Percentiles rank a stretch among this genome's conserved stretches.
These are phyloP conservation scores for Penicillium arizonense DNA, from an alignment of 495 filamentous ascomycete species.

Conservation along the genomic window DNA sequence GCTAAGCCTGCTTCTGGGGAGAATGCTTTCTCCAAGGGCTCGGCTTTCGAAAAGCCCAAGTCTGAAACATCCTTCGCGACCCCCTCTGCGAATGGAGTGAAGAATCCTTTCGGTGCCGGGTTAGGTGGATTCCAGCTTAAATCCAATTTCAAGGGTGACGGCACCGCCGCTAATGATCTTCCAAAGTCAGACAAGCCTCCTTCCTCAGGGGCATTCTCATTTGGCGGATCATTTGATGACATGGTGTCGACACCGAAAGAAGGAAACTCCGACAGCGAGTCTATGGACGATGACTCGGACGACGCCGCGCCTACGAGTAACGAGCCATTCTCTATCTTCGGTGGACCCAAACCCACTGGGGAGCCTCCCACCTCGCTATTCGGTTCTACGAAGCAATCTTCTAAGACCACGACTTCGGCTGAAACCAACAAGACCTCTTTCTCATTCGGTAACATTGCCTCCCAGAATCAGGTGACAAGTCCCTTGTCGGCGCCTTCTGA, in stretches of 20 bases:
- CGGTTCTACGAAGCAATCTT: slow-evolving; percentile 29
- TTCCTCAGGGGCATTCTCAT: slow-evolving; percentile 30
- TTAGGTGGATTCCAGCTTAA: slow-evolving; percentile 65
- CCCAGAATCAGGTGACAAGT: slow-evolving; percentile 25
- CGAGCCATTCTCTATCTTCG: slow-evolving; percentile 20
- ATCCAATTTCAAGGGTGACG: slow-evolving; percentile 79
- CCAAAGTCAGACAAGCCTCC: slow-evolving; percentile 48
- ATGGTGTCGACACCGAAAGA: slow-evolving; percentile 24
- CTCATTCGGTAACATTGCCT: slow-evolving; percentile 32
- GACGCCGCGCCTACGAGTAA: slow-evolving; percentile 25
- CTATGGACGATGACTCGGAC: slow-evolving; percentile 44
- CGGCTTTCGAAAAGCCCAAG: slow-evolving; percentile 27
- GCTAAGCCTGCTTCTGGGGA: slow-evolving; percentile 9
- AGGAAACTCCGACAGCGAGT: slow-evolving; percentile 22
- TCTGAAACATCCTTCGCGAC: slow-evolving; percentile 33
- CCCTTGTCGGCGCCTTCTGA: slow-evolving; percentile 39
- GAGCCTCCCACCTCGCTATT: slow-evolving; percentile 31
- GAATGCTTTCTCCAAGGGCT: slow-evolving; percentile 7
- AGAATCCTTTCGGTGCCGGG: slow-evolving; percentile 53
- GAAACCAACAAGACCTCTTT: slow-evolving; percentile 36
- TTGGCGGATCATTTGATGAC: slow-evolving; percentile 29
- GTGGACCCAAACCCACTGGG: slow-evolving; percentile 25
- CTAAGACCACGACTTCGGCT: slow-evolving; percentile 27
- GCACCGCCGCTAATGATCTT: slow-evolving; percentile 57
- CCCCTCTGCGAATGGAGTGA: slow-evolving; percentile 34